A percentile compares a stretch with the other conserved stretches of the same genome.
phyloP scores from a whole-genome alignment of 2,329 filamentous ascomycete species.

The Clonostachys sp. region DNA sequence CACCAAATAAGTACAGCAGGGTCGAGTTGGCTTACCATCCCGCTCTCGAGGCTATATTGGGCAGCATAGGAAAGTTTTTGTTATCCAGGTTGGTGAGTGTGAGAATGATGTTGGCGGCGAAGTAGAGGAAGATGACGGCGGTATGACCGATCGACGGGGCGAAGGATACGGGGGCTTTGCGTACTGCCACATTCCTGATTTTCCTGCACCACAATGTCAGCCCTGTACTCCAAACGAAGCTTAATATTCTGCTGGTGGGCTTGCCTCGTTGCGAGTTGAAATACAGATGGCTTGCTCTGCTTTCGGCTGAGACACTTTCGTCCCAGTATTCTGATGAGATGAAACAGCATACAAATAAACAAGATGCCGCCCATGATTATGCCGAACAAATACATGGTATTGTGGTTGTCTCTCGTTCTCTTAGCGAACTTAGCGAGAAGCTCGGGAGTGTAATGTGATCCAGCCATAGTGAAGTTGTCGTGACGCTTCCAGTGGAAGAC shows the following conservation, averaged over 20 bases:
- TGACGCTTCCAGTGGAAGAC: too few relatives aligned
- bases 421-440: background rate
- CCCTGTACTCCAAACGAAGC: background rate
- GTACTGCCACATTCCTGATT: constrained; percentile 16
- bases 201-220: constrained; percentile 9
- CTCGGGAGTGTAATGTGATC: background rate
- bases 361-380: constrained; percentile 1
- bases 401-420: background rate
- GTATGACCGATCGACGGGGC: constrained; percentile 26
- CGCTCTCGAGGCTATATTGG: constrained; percentile 28
- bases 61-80: constrained; percentile 15
- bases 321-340: constrained; percentile 2
- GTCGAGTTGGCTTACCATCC: constrained; percentile 24
- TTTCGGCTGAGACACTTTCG: background rate
- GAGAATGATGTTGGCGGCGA: constrained; percentile 24
- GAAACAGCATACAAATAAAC: constrained; percentile 2
- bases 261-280: too few relatives aligned
- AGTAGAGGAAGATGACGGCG: constrained; percentile 17
- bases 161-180: constrained; percentile 8
- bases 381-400: constrained; percentile 2
- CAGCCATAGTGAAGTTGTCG: background rate
- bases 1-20: background rate
- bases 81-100: constrained; percentile 26
- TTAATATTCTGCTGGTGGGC: too few relatives aligned
- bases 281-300: background rate